phyloP scores from a whole-genome alignment of 768 basidiomycete species.

The Steccherinum ochraceum region DNA sequence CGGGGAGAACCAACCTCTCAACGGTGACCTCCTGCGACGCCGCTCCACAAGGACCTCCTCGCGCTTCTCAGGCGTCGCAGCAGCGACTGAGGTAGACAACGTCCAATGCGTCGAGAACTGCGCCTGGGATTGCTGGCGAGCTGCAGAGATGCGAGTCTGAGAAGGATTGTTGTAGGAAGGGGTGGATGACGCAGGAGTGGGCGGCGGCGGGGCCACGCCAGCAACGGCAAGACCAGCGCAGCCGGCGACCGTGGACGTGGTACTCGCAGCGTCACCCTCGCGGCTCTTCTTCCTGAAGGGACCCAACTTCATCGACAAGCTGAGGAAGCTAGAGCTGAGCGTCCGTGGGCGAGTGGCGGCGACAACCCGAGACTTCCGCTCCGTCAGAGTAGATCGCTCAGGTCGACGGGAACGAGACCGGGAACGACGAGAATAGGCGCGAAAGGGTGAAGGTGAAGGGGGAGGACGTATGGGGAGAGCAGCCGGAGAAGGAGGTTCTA shows the following conservation, averaged over 20 bases:
- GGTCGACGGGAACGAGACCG: background rate
- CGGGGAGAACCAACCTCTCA: conserved; percentile 28
- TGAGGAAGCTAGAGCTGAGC: conserved; percentile 11
- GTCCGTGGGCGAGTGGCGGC: conserved; percentile 1
- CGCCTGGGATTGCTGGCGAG: background rate
- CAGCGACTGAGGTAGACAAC: conserved; percentile 9
- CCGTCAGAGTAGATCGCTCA: background rate
- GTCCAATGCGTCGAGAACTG: conserved; percentile 12
- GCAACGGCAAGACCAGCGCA: background rate
- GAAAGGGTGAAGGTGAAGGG: conserved; percentile 1
- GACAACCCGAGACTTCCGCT: background rate
- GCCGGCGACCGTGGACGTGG: background rate
- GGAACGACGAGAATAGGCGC: background rate
- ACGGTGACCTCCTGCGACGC: conserved; percentile 24
- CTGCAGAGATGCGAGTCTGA: conserved; percentile 20
- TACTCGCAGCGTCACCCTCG: background rate
- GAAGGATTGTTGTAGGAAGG: conserved; percentile 26
- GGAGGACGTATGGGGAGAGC: conserved; percentile 14
- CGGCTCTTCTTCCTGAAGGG: background rate
- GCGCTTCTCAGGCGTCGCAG: conserved; percentile 9
- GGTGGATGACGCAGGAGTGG: conserved; percentile 25
- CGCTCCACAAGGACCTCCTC: conserved; percentile 22
- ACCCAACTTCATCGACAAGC: background rate
- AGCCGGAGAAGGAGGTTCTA: conserved; percentile 9
- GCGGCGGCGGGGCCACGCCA: background rate